Percentiles rank a stretch among this genome's conserved stretches.
phyloP scores from a whole-genome alignment of 148 eudicot species.

The Nyssa sinensis region DNA sequence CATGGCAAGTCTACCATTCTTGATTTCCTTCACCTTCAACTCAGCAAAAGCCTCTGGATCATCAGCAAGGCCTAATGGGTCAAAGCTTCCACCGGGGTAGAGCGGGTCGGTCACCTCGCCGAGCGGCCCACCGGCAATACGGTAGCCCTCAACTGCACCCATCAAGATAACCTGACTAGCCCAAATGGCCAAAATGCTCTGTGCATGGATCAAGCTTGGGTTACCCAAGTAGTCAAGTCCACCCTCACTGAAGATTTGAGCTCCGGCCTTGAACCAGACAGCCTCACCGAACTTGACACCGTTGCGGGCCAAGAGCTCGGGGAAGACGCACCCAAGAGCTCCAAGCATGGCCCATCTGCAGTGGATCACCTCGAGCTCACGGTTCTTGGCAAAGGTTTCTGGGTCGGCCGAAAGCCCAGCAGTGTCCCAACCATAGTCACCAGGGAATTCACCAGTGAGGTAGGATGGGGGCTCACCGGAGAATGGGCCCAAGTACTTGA shows the following conservation, averaged over 20 bases:
- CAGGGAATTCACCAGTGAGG: slow-evolving; percentile 43
- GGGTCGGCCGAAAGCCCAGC: slow-evolving; percentile 43
- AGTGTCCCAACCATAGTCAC: slow-evolving; percentile 47
- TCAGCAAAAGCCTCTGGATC: slow-evolving; percentile 41
- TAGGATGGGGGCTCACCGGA: slow-evolving; percentile 45
- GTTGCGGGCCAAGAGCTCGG: slow-evolving; percentile 34
- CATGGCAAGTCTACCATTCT: slow-evolving; percentile 39
- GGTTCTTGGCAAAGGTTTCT: slow-evolving; percentile 41
- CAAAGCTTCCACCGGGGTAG: slow-evolving; percentile 38
- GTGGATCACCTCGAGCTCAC: slow-evolving; percentile 43
- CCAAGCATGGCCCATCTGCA: slow-evolving; percentile 45
- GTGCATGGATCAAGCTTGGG: slow-evolving; percentile 44
- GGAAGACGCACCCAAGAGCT: slow-evolving; percentile 38
- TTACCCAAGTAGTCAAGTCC: slow-evolving; percentile 48
- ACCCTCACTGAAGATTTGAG: slow-evolving; percentile 41
- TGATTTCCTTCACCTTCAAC: slow-evolving; percentile 42
- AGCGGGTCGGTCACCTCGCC: slow-evolving; percentile 38
- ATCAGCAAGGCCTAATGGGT: slow-evolving; percentile 39
- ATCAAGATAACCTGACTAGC: slow-evolving; percentile 37
- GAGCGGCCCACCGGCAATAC: slow-evolving; percentile 38
- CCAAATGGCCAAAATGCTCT: slow-evolving; percentile 41
- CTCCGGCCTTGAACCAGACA: slow-evolving; percentile 43
- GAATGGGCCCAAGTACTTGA: slow-evolving; percentile 43
- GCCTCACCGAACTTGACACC: slow-evolving; percentile 46
- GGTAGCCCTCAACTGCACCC: slow-evolving; percentile 42